A percentile compares a stretch with the other conserved stretches of the same genome.
These are phyloP conservation scores for Wallacemonas collosoma DNA, from an alignment of 208 protist species.

Conservation along the genomic window DNA sequence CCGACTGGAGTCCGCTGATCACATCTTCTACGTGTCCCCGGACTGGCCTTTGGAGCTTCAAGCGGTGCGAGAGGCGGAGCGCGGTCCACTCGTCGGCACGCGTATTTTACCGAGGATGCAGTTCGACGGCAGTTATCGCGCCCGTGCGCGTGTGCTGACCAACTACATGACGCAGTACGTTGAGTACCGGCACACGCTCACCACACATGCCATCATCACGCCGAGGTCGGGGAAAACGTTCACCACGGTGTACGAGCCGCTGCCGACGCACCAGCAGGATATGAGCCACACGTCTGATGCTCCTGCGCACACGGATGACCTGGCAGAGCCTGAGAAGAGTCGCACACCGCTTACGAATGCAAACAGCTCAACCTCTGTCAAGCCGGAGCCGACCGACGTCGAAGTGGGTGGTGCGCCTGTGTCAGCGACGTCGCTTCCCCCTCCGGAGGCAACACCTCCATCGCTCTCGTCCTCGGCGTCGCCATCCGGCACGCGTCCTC, in stretches of 20 bases:
- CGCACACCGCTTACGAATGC: too few relatives aligned
- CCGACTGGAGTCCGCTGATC: slow-evolving; percentile 9
- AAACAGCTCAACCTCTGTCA: background rate
- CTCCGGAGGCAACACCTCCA: too few relatives aligned
- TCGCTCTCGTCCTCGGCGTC: background rate
- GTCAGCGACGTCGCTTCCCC: background rate
- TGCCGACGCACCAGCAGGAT: background rate
- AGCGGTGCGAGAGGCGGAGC: slow-evolving; percentile 59
- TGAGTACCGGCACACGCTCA: slow-evolving; percentile 42
- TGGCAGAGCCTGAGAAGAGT: too few relatives aligned
- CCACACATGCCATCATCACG: slow-evolving; percentile 24
- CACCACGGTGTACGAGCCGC: slow-evolving; percentile 41
- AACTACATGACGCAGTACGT: slow-evolving; percentile 37
- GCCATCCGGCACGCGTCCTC: slow-evolving; percentile 15
- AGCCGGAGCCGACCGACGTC: slow-evolving; percentile 13
- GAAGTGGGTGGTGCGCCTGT: background rate
- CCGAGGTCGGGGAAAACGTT: slow-evolving; percentile 42
- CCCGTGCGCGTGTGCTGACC: slow-evolving; percentile 19
- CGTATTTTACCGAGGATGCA: slow-evolving; percentile 41
- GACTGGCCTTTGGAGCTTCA: slow-evolving; percentile 55
- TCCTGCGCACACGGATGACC: too few relatives aligned
- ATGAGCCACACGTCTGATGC: too few relatives aligned
- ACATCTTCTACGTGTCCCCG: slow-evolving; percentile 27
- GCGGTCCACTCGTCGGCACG: slow-evolving; percentile 42
- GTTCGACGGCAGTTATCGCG: slow-evolving; percentile 25